Conservation (phyloP, 2,329 filamentous ascomycete species). For the Fusarium tricinctum region DNA sequence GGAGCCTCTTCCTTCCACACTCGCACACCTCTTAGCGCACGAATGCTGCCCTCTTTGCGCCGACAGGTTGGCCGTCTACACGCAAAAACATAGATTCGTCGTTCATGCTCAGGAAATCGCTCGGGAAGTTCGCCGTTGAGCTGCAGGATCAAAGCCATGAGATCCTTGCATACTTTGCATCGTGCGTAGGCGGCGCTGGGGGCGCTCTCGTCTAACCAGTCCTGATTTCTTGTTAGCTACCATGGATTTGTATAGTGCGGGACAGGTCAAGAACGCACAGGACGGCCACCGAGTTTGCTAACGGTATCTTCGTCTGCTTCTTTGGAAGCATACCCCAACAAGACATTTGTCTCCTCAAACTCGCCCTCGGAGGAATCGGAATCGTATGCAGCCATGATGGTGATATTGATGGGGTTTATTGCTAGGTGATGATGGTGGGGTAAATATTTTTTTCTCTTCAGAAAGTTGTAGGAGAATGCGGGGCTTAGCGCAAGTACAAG, state of each 20-base stretch:
- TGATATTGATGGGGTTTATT: constrained; percentile 36
- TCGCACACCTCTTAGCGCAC: constrained; percentile 78
- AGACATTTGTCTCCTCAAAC: constrained; percentile 85
- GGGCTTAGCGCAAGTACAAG: constrained; percentile 50
- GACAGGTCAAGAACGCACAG: constrained; percentile 70
- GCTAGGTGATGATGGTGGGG: constrained; percentile 55
- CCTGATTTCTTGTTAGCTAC: constrained; percentile 63
- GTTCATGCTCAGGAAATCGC: constrained; percentile 86
- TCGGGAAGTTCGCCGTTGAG: constrained; percentile 92
- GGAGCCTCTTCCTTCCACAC: constrained; percentile 60
- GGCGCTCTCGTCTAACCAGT: constrained; percentile 82
- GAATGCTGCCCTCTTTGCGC: constrained; percentile 84
- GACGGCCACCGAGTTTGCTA: constrained; percentile 88
- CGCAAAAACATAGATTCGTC: constrained; percentile 87
- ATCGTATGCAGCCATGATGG: constrained; percentile 81
- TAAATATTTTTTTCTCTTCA: constrained; percentile 56
- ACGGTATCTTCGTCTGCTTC: constrained; percentile 85
- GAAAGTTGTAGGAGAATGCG: constrained; percentile 47
- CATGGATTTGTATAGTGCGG: constrained; percentile 5
- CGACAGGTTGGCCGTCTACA: constrained; percentile 85
- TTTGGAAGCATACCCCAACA: constrained; percentile 89
- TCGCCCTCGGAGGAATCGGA: constrained; percentile 84
- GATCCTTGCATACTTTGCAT: constrained; percentile 87
- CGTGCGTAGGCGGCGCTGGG: constrained; percentile 83
- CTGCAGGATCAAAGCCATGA: constrained; percentile 89